Evolutionary conservation across 148 eudicot species (phyloP).

Genomic region (Selenicereus undatus): DNA sequence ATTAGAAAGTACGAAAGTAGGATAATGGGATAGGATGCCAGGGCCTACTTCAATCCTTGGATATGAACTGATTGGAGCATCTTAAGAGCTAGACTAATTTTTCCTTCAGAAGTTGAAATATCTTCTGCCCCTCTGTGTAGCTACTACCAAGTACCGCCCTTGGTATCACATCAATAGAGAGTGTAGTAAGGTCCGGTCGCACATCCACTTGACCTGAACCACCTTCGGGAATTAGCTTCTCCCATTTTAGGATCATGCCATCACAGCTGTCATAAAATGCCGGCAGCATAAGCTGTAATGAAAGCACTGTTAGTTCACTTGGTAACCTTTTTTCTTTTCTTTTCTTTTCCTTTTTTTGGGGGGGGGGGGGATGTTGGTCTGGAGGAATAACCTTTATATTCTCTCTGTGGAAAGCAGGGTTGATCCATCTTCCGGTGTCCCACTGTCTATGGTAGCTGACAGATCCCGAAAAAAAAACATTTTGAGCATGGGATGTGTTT

Average conservation of each 20-base stretch:
- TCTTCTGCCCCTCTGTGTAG: slow-evolving; percentile 23
- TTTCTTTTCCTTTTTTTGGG: not conserved
- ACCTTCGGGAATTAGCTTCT: slow-evolving; percentile 13
- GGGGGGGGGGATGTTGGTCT: not conserved
- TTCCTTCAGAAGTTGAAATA: slow-evolving; percentile 26
- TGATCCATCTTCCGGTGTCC: slow-evolving; percentile 20
- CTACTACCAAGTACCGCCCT: slow-evolving; percentile 33
- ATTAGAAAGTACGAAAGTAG: too few species aligned
- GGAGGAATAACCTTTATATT: slow-evolving; percentile 17
- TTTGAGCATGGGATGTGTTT: slow-evolving; percentile 4
- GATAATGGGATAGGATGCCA: not conserved
- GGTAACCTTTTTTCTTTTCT: not conserved
- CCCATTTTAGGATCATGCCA: slow-evolving; percentile 28
- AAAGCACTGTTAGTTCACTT: not conserved
- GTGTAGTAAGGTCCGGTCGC: slow-evolving; percentile 8
- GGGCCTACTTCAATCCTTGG: slow-evolving; percentile 18
- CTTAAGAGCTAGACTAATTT: slow-evolving; percentile 4
- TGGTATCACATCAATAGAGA: slow-evolving; percentile 27
- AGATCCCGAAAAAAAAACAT: slow-evolving; percentile 6
- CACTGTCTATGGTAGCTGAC: slow-evolving; percentile 18
- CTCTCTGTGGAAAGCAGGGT: slow-evolving; percentile 22
- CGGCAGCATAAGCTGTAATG: slow-evolving; percentile 28
- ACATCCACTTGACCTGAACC: slow-evolving; percentile 22
- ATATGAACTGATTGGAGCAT: slow-evolving; percentile 21
- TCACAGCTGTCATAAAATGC: slow-evolving; percentile 27